phyloP scores from a whole-genome alignment of 768 basidiomycete species.

The Lactarius psammicola region DNA sequence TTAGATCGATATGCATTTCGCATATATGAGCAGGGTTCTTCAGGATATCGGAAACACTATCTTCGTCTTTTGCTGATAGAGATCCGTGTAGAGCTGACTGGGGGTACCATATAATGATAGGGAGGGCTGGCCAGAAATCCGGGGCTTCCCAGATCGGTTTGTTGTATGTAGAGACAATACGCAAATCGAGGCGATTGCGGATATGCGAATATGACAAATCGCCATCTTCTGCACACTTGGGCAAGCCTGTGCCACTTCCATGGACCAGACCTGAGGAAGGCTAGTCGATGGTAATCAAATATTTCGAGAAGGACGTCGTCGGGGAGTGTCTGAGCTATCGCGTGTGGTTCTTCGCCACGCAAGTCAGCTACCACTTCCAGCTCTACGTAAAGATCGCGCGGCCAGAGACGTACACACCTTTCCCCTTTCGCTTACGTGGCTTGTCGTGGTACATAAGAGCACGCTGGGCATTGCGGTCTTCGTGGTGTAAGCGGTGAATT shows the following conservation, averaged over 20 bases:
- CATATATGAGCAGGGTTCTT: constrained; percentile 2
- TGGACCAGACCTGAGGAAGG: neutral
- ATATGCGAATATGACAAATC: neutral
- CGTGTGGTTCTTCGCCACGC: neutral
- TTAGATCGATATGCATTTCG: neutral
- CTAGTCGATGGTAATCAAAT: neutral
- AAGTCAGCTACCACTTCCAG: neutral
- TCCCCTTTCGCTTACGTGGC: neutral
- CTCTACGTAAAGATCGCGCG: neutral
- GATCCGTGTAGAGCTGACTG: neutral
- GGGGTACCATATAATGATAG: constrained; percentile 11
- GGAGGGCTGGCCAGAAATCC: constrained; percentile 1
- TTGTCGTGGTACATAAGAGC: neutral
- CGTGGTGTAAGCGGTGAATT: neutral
- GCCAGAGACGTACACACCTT: neutral
- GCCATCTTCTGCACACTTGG: constrained; percentile 10
- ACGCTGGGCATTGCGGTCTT: neutral
- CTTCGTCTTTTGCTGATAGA: neutral
- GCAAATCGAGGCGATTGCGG: neutral
- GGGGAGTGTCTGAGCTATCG: neutral
- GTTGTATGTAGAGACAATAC: neutral
- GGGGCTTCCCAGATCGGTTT: neutral
- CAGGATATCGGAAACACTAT: neutral
- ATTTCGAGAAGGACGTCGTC: neutral
- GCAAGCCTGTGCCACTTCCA: neutral